Evolutionary conservation across 2,329 filamentous ascomycete genomes (phyloP).

Genomic region (Lachnellula hyalina): DNA sequence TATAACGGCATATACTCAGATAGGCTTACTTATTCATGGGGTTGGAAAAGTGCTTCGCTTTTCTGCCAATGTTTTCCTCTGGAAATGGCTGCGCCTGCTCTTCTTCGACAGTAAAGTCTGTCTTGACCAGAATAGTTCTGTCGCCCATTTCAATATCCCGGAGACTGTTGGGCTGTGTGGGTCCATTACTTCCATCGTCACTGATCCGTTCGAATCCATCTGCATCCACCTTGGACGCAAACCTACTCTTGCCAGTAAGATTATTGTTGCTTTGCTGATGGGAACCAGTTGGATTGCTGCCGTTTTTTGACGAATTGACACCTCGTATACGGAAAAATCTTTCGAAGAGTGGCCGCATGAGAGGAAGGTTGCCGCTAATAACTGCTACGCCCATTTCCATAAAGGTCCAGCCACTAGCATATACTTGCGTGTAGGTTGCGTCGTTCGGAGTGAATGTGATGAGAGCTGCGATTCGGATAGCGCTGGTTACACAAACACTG

Average conservation of each 20-base stretch:
- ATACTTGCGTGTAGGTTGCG: constrained; percentile 18
- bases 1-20: neutral
- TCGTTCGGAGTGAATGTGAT: constrained; percentile 1
- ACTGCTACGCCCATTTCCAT: constrained; percentile 32
- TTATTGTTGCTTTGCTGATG: neutral
- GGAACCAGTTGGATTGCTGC: neutral
- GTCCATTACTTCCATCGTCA: neutral
- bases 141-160: constrained; percentile 5
- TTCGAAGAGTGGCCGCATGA: constrained; percentile 30
- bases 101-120: constrained; percentile 1
- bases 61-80: neutral
- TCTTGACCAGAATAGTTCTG: constrained; percentile 1
- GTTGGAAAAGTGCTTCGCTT: neutral
- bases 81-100: neutral
- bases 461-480: neutral
- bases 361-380: constrained; percentile 30
- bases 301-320: neutral
- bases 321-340: constrained; percentile 6
- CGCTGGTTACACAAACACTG: neutral
- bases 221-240: neutral
- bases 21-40: neutral
- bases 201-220: constrained; percentile 4
- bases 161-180: neutral
- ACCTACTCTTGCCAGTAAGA: neutral
- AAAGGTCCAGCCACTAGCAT: constrained; percentile 37